These are phyloP conservation scores for Pichia thaimueangensis DNA, from an alignment of 805 yeast species.

Conservation along the genomic window DNA sequence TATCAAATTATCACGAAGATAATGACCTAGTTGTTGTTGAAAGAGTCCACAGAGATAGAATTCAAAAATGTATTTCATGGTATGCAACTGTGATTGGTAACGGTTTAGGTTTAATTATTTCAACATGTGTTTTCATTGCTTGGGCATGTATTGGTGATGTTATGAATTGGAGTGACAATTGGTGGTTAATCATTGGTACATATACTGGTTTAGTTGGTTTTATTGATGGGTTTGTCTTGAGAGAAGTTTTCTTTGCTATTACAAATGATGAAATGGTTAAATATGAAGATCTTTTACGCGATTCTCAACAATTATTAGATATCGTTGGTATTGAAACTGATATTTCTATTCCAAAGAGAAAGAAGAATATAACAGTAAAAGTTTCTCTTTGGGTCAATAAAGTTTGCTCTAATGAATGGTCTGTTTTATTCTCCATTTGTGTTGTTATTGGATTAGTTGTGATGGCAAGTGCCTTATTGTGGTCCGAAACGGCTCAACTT, in stretches of 20 bases:
- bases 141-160: constrained; percentile 35
- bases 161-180: constrained; percentile 33
- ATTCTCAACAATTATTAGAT: constrained; percentile 29
- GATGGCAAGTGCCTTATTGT: constrained; percentile 30
- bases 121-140: constrained; percentile 28
- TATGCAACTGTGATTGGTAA: constrained; percentile 40
- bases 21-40: constrained; percentile 29
- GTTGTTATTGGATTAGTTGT: constrained; percentile 28
- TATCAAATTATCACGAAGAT: constrained; percentile 6
- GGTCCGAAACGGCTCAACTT: constrained; percentile 37
- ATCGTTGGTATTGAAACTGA: constrained; percentile 20
- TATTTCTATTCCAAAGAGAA: constrained; percentile 7
- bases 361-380: constrained; percentile 5
- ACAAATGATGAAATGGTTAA: constrained; percentile 18
- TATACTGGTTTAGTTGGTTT: constrained; percentile 40
- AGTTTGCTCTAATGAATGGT: constrained; percentile 29
- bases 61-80: constrained; percentile 17
- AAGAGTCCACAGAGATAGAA: constrained; percentile 12
- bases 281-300: constrained; percentile 25
- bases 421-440: constrained; percentile 26
- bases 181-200: constrained; percentile 44
- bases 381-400: constrained; percentile 22
- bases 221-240: constrained; percentile 36
- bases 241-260: constrained; percentile 32
- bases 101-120: constrained; percentile 34